Percentiles rank a stretch among this genome's conserved stretches.
Evolutionary conservation across 305 asterid species (phyloP).

Genomic region (Coffea humblotiana): DNA sequence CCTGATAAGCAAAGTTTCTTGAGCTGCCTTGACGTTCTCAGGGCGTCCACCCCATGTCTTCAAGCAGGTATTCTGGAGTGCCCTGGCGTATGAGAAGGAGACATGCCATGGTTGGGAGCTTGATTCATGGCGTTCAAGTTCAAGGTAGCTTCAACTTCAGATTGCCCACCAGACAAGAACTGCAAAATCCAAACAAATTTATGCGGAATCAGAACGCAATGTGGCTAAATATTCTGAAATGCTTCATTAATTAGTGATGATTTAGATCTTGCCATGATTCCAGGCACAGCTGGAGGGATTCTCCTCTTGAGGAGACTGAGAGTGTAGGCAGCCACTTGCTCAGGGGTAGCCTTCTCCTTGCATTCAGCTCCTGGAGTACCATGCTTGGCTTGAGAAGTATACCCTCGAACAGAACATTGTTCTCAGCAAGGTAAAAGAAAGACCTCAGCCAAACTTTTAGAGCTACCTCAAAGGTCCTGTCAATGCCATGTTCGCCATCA

Average conservation of each 20-base stretch:
- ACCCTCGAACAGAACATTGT: slow-evolving; percentile 85
- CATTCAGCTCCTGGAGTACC: slow-evolving; percentile 91
- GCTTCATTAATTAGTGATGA: not conserved
- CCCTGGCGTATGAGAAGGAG: slow-evolving; percentile 83
- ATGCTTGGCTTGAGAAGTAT: slow-evolving; percentile 89
- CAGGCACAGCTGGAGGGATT: slow-evolving; percentile 83
- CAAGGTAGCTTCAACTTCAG: slow-evolving; percentile 84
- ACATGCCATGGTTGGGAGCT: slow-evolving; percentile 89
- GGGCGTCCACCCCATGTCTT: slow-evolving; percentile 88
- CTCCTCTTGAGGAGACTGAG: slow-evolving; percentile 67
- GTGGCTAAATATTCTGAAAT: not conserved
- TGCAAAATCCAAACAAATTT: slow-evolving; percentile 25
- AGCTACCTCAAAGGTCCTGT: slow-evolving; percentile 85
- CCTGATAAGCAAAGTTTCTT: slow-evolving; percentile 54
- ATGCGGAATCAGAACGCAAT: not conserved
- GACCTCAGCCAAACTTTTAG: slow-evolving; percentile 77
- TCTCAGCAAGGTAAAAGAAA: slow-evolving; percentile 86
- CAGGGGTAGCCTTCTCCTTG: slow-evolving; percentile 70
- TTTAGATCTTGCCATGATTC: slow-evolving; percentile 71
- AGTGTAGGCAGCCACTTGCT: slow-evolving; percentile 69
- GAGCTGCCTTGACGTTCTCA: slow-evolving; percentile 74
- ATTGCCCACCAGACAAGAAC: slow-evolving; percentile 96
- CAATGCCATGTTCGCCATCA: slow-evolving; percentile 82
- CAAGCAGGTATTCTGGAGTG: slow-evolving; percentile 87
- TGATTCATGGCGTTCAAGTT: slow-evolving; percentile 94